Evolutionary conservation across 2,329 filamentous ascomycete genomes (phyloP).

Genomic region (Mollisia scopiformis): DNA sequence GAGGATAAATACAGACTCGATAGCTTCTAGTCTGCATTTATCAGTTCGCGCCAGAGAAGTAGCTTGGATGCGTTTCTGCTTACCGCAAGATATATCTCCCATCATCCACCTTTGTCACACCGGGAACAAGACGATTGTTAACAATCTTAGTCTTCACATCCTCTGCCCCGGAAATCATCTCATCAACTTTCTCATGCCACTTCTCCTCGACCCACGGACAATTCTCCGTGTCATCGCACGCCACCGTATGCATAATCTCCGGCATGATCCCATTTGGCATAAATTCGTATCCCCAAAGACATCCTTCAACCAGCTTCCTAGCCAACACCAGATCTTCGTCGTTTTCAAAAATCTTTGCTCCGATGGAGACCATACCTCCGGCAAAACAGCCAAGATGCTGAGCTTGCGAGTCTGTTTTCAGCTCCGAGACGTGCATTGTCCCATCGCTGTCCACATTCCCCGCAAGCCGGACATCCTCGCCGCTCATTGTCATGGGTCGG

Average conservation of each 20-base stretch:
- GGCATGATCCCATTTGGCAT: slow-evolving; percentile 65
- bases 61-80: slow-evolving; percentile 24
- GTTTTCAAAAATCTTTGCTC: slow-evolving; percentile 60
- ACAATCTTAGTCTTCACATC: slow-evolving; percentile 9
- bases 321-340: slow-evolving; percentile 58
- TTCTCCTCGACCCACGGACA: slow-evolving; percentile 34
- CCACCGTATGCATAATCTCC: slow-evolving; percentile 50
- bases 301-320: slow-evolving; percentile 61
- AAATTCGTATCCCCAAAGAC: slow-evolving; percentile 61
- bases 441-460: slow-evolving; percentile 44
- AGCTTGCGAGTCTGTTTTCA: slow-evolving; percentile 38
- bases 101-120: slow-evolving; percentile 14
- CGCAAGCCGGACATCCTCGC: slow-evolving; percentile 47
- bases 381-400: slow-evolving; percentile 74
- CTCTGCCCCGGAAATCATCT: slow-evolving; percentile 7
- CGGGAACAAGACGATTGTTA: slow-evolving; percentile 12
- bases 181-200: slow-evolving; percentile 9
- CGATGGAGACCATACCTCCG: slow-evolving; percentile 71
- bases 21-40: slow-evolving; percentile 57
- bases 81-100: slow-evolving; percentile 18
- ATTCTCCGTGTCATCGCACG: slow-evolving; percentile 15
- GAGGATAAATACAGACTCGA: slow-evolving; percentile 70
- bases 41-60: not conserved
- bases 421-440: slow-evolving; percentile 40
- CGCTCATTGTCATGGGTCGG: slow-evolving; percentile 43